Evolutionary conservation across 495 filamentous ascomycete species (phyloP), one percentile per base, ranked within the genome.

Genomic region (Sordaria brevicollis): DNA sequence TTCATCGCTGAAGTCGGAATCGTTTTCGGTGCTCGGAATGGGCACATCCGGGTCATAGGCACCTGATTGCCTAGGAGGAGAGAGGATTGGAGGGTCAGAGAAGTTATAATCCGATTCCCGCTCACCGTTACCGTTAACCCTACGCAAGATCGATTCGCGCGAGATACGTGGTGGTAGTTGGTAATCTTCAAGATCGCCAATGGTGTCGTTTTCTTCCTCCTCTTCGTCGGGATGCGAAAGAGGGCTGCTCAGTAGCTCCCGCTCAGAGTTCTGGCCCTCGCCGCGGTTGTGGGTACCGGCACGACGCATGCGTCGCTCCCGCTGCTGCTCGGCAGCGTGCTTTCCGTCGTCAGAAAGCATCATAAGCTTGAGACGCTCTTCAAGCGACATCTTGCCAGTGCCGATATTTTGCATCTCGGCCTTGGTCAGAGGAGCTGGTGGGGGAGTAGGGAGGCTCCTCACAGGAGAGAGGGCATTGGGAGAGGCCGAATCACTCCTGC

Each of bases 71-170:
- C 81, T 66, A 78, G 80, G 71, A 19, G 82, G 82, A 68, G 83
- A 81, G 29, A 85, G 82, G 71, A 86, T 87, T 2, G 85, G 83
- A 0, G 86, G 78, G 8, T 89, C 87, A 1, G 86, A 88, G 68
- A 87, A 89, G 68, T 84, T 85, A 57, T 88, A 88, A 69, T 88
- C 85, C n/a, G 88, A 87, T 65, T 92, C 89, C 39, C 78, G 79
- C 3, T 80, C 79, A 65, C 89, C 86, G 66, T 89, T 87, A 49
- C 90, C 90, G 73, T 94, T 93, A 29, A 98, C 89, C 69, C 93
- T 93, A 17, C 93, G 88, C 65, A 97, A 81, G 69, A 98, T 98
- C 0, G 93, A 96, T 76, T 97, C 95, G 25, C 95, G 87, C 37
- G 95, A 97, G 75, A 97, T 94, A 34, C 89, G 90, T 15, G 92